Evolutionary conservation across 768 basidiomycete species (phyloP), one percentile per base, ranked within the genome.

Genomic region (Suillus paluster): DNA sequence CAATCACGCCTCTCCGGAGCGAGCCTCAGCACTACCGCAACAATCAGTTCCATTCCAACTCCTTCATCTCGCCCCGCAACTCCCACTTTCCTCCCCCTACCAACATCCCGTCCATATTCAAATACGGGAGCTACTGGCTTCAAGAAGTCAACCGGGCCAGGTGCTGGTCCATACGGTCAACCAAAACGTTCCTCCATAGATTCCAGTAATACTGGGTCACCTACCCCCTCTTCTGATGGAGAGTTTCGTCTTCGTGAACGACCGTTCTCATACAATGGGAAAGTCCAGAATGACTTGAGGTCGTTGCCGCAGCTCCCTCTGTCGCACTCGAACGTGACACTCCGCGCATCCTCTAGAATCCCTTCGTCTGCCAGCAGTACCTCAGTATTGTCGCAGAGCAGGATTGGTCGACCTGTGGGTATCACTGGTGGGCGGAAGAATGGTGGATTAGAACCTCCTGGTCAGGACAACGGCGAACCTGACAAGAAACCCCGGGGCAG

Each of bases 61-160:
- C 84, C 90, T 19, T 77, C 81, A 5, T 90, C 90, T 42, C 86
- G 91, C 2, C 91, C 91, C 10, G 73, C 87, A 23, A 91, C 91
- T 25, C 91, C 91, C 10, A 91, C 90, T 19, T 88, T 89, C 67
- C 79, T 93, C 27, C 91, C 91, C n/a, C 66, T 91, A 34, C 88
- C 91, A 3, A 81, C 85, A 27, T 75, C 80, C 30, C 77, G 83
- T 42, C 62, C 84, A 25, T 84, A 86, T 63, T 70, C 77, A n/a
- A 77, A 78, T 36, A 56, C 55, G 30, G 48, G 78, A 23, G 81
- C 80, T 12, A 73, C 75, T 34, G 83, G 83, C 3, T 68, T 85
- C 61, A 92, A 90, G 73, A 84, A 87, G 46, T 87, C 89, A 1
- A 84, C 79, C 27, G 86, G 83, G 1, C 83, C 85, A 7, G 63